Conservation (phyloP, 768 basidiomycete species). For the Cubamyces sp. region DNA sequence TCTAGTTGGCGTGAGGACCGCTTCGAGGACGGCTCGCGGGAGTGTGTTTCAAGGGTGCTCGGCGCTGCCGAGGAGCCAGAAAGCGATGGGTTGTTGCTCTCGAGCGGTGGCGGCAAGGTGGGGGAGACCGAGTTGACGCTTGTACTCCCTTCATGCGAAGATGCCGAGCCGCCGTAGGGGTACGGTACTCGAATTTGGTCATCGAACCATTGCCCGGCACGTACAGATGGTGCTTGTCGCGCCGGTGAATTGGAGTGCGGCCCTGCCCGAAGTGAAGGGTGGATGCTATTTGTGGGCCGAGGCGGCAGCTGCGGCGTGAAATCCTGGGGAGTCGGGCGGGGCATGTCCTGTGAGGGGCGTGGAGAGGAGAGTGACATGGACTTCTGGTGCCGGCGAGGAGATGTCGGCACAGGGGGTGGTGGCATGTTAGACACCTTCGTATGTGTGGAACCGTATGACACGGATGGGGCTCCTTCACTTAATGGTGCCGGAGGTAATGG, state of each 20-base stretch:
- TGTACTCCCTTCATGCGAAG: slow-evolving; percentile 15
- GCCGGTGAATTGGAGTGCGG: slow-evolving; percentile 51
- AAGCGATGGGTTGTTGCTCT: not conserved
- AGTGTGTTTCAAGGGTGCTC: slow-evolving; percentile 6
- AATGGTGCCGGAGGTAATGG: slow-evolving; percentile 75
- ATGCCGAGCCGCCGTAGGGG: not conserved
- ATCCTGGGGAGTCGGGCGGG: slow-evolving; percentile 41
- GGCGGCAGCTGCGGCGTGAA: slow-evolving; percentile 73
- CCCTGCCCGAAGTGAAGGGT: slow-evolving; percentile 65
- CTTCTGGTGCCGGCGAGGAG: slow-evolving; percentile 23
- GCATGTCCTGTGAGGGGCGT: slow-evolving; percentile 14
- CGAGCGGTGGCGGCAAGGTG: not conserved
- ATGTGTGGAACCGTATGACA: slow-evolving; percentile 71
- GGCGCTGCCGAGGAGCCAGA: slow-evolving; percentile 9
- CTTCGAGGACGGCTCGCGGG: slow-evolving; percentile 19
- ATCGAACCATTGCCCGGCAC: slow-evolving; percentile 31
- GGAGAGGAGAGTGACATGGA: slow-evolving; percentile 14
- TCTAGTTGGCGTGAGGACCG: slow-evolving; percentile 19
- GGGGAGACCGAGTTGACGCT: slow-evolving; percentile 6
- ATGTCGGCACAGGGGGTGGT: slow-evolving; percentile 34
- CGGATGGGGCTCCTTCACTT: slow-evolving; percentile 59
- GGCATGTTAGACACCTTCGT: slow-evolving; percentile 63
- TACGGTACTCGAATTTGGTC: slow-evolving; percentile 28
- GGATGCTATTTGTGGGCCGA: slow-evolving; percentile 74
- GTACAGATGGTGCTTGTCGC: slow-evolving; percentile 39